phyloP scores from a whole-genome alignment of 2,329 filamentous ascomycete species.

The Pseudopyrenochaeta lycopersici region DNA sequence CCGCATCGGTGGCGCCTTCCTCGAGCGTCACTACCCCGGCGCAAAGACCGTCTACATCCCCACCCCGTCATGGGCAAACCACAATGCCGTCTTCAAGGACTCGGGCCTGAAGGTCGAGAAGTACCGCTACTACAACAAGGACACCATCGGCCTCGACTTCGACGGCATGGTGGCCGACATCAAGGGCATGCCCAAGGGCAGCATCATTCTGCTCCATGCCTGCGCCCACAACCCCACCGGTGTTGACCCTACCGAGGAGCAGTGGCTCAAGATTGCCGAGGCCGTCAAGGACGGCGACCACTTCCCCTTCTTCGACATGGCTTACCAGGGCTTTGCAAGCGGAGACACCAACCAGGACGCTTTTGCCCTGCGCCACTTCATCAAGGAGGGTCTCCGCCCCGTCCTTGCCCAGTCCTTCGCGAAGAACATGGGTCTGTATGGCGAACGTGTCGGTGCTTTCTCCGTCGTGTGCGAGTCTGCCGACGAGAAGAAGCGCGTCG shows the following conservation, averaged over 20 bases:
- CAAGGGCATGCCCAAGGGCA: slow-evolving; percentile 85
- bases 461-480: slow-evolving; percentile 85
- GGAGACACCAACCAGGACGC: slow-evolving; percentile 92
- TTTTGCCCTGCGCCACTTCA: slow-evolving; percentile 91
- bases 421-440: slow-evolving; percentile 99
- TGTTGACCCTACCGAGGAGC: slow-evolving; percentile 88
- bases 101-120: slow-evolving; percentile 89
- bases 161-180: slow-evolving; percentile 91
- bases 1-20: slow-evolving; percentile 92
- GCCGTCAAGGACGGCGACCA: slow-evolving; percentile 87
- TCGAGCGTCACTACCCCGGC: slow-evolving; percentile 88
- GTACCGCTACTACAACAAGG: slow-evolving; percentile 99
- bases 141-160: slow-evolving; percentile 97
- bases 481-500: slow-evolving; percentile 94
- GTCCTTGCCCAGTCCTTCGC: slow-evolving; percentile 93
- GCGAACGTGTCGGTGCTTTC: slow-evolving; percentile 97
- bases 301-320: slow-evolving; percentile 99
- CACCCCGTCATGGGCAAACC: slow-evolving; percentile 96
- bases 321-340: slow-evolving; percentile 97
- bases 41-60: slow-evolving; percentile 97
- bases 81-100: slow-evolving; percentile 95
- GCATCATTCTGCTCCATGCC: slow-evolving; percentile 92
- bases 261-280: slow-evolving; percentile 91
- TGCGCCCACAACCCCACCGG: slow-evolving; percentile 98
- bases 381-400: slow-evolving; percentile 89